Conservation (phyloP, 2,329 filamentous ascomycete species). For the Ophiostoma ips region DNA sequence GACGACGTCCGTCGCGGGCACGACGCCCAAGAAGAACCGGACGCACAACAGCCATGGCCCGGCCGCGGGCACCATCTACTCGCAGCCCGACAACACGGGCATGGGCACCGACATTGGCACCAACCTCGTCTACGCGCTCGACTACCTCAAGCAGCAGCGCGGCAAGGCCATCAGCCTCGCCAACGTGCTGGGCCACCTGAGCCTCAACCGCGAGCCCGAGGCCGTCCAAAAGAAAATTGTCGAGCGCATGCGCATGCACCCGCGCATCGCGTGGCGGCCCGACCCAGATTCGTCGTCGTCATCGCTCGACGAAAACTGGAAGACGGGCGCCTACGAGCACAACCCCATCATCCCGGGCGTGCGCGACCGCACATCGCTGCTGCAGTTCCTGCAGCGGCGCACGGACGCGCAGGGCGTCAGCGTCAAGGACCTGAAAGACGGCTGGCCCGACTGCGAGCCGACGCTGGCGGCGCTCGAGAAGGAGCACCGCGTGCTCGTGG, state of each 20-base stretch:
- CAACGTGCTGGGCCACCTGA: slow-evolving; percentile 70
- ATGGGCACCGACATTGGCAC: slow-evolving; percentile 72
- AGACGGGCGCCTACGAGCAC: slow-evolving; percentile 64
- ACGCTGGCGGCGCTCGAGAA: slow-evolving; percentile 65
- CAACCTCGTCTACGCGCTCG: slow-evolving; percentile 74
- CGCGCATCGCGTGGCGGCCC: slow-evolving; percentile 42
- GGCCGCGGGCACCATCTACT: slow-evolving; percentile 41
- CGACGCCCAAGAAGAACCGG: slow-evolving; percentile 53
- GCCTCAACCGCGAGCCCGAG: slow-evolving; percentile 49
- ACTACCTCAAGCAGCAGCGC: slow-evolving; percentile 64
- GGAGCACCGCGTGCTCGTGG: slow-evolving; percentile 69
- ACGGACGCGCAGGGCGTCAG: slow-evolving; percentile 66
- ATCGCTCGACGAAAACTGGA: slow-evolving; percentile 27
- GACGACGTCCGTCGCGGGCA: slow-evolving; percentile 33
- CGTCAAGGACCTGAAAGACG: slow-evolving; percentile 88
- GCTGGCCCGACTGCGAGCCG: slow-evolving; percentile 76
- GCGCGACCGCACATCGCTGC: slow-evolving; percentile 59
- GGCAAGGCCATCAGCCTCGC: slow-evolving; percentile 54
- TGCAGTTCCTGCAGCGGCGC: slow-evolving; percentile 68
- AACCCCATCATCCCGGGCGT: slow-evolving; percentile 70
- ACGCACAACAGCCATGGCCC: too few relatives aligned
- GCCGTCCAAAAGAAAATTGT: slow-evolving; percentile 50
- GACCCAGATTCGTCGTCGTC: slow-evolving; percentile 35
- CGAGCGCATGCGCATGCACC: slow-evolving; percentile 52
- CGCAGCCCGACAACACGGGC: slow-evolving; percentile 62